Percentiles rank a stretch among this genome's conserved stretches.
These are phyloP conservation scores for Spergularia azorica DNA, from an alignment of 179 eudicot species.

Conservation along the genomic window DNA sequence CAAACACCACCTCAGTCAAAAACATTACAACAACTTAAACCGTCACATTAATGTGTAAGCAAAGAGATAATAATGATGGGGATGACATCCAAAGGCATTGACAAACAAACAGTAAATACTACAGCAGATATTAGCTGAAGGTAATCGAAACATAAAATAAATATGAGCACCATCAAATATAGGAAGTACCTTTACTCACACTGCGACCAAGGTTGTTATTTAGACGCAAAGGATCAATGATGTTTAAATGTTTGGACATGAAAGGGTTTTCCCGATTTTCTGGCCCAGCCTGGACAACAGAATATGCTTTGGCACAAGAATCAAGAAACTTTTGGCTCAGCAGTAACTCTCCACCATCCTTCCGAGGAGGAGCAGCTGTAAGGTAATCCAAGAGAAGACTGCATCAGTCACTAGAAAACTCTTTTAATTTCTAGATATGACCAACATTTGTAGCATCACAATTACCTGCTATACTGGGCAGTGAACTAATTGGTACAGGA, in stretches of 20 bases:
- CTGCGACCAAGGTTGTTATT: slow-evolving; percentile 71
- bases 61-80: neutral
- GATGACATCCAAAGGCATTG: neutral
- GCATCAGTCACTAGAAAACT: slow-evolving; percentile 13
- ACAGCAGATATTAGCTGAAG: neutral
- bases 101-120: neutral
- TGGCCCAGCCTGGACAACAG: slow-evolving; percentile 43
- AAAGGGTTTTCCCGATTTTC: slow-evolving; percentile 45
- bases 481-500: slow-evolving; percentile 79
- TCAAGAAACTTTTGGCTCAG: slow-evolving; percentile 49
- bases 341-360: slow-evolving; percentile 50
- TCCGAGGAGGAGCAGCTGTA: slow-evolving; percentile 59
- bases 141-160: neutral
- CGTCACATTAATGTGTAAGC: neutral
- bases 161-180: neutral
- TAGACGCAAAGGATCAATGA: slow-evolving; percentile 56
- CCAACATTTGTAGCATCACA: neutral
- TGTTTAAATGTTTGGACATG: slow-evolving; percentile 48
- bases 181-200: slow-evolving; percentile 56
- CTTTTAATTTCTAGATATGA: slow-evolving; percentile 4
- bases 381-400: slow-evolving; percentile 11
- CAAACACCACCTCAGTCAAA: neutral
- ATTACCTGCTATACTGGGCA: slow-evolving; percentile 77
- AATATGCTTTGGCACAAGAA: slow-evolving; percentile 51
- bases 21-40: neutral